Percentiles rank a stretch among this genome's conserved stretches.
These are phyloP conservation scores for Komagataella kurtzmanii DNA, from an alignment of 805 yeast genomes.

Conservation along the genomic window DNA sequence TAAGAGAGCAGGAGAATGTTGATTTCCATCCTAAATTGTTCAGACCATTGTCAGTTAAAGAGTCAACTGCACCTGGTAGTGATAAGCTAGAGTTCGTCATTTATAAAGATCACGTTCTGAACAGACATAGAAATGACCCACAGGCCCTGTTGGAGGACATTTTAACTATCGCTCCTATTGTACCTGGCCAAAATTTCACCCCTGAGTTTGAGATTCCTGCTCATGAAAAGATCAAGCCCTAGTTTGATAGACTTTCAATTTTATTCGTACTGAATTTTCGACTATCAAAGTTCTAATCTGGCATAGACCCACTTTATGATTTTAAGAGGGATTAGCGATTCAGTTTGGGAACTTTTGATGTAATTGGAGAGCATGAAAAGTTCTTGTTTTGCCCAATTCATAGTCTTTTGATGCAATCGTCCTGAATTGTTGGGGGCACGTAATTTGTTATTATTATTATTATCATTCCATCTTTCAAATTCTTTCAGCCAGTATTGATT, in stretches of 20 bases:
- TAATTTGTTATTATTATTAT: too few species aligned
- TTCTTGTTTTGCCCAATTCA: background rate
- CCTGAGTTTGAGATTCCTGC: conserved; percentile 61
- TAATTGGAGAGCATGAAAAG: background rate
- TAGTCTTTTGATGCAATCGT: background rate
- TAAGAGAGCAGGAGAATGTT: conserved; percentile 63
- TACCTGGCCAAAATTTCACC: conserved; percentile 69
- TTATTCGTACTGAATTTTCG: background rate
- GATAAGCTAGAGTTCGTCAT: conserved; percentile 50
- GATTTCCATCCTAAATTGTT: conserved; percentile 76
- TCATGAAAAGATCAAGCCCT: conserved; percentile 25
- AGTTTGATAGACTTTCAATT: background rate
- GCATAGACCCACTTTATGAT: background rate
- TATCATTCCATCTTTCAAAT: background rate
- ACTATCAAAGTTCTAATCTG: background rate
- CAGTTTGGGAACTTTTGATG: background rate
- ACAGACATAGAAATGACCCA: conserved; percentile 36
- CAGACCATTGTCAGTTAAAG: conserved; percentile 26
- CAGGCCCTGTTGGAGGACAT: conserved; percentile 42
- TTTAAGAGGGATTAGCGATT: background rate
- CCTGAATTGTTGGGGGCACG: background rate
- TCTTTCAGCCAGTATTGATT: background rate
- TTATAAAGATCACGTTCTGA: conserved; percentile 32
- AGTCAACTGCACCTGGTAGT: conserved; percentile 14
- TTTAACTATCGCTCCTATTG: conserved; percentile 57